Conservation (phyloP, 805 yeast genomes). For the Wickerhamiella dianesei region DNA sequence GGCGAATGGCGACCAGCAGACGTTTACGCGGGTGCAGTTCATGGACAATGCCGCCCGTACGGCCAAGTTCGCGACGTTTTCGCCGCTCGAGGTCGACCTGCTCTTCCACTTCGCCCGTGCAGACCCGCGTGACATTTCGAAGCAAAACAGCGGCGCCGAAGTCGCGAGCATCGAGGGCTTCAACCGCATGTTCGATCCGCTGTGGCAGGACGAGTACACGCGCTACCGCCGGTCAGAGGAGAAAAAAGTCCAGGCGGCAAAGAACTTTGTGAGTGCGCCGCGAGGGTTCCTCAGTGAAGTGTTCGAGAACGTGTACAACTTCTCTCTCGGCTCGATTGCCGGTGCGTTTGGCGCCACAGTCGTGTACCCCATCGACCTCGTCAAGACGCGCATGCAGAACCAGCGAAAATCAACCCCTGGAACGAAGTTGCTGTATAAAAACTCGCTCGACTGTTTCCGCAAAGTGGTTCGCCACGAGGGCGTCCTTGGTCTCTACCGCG, state of each 20-base stretch:
- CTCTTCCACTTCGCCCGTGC: conserved; percentile 28
- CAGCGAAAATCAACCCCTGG: conserved; percentile 50
- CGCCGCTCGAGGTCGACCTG: conserved; percentile 33
- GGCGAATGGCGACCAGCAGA: conserved; percentile 27
- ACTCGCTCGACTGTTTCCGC: conserved; percentile 72
- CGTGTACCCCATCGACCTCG: conserved; percentile 91
- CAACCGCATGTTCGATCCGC: conserved; percentile 31
- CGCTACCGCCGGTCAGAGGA: conserved; percentile 23
- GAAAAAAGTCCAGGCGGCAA: conserved; percentile 28
- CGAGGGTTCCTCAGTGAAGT: conserved; percentile 40
- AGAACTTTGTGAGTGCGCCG: conserved; percentile 27
- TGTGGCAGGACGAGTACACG: conserved; percentile 29
- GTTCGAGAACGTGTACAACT: conserved; percentile 77
- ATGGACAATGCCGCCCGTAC: conserved; percentile 29
- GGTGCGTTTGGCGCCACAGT: conserved; percentile 98
- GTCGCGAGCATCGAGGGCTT: conserved; percentile 24
- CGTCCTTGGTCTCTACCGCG: conserved; percentile 73
- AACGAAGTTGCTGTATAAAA: conserved; percentile 42
- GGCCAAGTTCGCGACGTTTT: conserved; percentile 29
- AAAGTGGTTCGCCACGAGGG: conserved; percentile 73
- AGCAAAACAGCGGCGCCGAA: conserved; percentile 20
- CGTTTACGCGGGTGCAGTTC: conserved; percentile 27
- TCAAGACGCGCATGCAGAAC: conserved; percentile 95
- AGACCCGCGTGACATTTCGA: neutral
- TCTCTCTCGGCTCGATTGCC: conserved; percentile 82